Conservation (phyloP, 768 basidiomycete genomes). For the Leccinum pellstonianum region DNA sequence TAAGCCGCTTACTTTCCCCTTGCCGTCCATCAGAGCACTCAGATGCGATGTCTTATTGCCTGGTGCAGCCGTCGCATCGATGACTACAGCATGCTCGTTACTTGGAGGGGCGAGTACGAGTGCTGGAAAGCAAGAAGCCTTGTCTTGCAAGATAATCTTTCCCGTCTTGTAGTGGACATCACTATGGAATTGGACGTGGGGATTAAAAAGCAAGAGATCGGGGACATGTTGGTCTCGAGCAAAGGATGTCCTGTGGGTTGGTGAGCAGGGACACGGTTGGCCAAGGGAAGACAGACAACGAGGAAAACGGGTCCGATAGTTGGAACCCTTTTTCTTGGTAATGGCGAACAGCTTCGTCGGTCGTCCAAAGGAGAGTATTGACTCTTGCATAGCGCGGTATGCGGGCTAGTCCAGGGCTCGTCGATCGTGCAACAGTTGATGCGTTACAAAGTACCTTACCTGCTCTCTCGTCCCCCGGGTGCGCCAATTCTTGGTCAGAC, state of each 20-base stretch:
- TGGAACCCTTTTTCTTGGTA: conserved; percentile 58
- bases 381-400: conserved; percentile 87
- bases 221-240: conserved; percentile 77
- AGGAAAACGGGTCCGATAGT: conserved; percentile 49
- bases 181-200: conserved; percentile 62
- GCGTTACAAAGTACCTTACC: conserved; percentile 41
- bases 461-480: conserved; percentile 58
- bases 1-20: conserved; percentile 61
- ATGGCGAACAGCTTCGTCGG: conserved; percentile 58
- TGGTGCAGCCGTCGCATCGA: conserved; percentile 95
- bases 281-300: conserved; percentile 39
- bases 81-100: conserved; percentile 53
- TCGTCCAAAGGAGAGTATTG: conserved; percentile 69
- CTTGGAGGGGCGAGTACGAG: conserved; percentile 74
- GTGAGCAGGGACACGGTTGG: not conserved
- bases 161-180: conserved; percentile 73
- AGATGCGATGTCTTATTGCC: conserved; percentile 98
- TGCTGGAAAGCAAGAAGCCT: conserved; percentile 96
- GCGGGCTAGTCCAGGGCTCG: conserved; percentile 40
- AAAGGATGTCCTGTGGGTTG: conserved; percentile 54
- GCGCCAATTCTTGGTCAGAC: conserved; percentile 63
- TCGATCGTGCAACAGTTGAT: not conserved
- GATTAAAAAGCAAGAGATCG: conserved; percentile 76
- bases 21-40: conserved; percentile 80
- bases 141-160: conserved; percentile 92